phyloP scores from a whole-genome alignment of 306 rosid genomes.

The Rosa multiflora region DNA sequence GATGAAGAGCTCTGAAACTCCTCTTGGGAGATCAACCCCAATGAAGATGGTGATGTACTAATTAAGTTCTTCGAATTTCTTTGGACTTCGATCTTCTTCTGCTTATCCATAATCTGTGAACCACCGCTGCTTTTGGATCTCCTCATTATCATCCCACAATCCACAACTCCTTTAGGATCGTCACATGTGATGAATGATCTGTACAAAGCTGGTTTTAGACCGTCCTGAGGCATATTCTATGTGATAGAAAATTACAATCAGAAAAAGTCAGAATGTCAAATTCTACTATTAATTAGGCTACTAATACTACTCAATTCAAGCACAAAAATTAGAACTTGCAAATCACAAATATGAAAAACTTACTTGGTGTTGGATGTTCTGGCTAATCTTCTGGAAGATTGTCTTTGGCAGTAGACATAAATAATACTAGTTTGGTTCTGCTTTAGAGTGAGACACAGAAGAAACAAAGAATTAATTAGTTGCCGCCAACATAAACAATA shows the following conservation, averaged over 20 bases:
- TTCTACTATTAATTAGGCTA: conserved; percentile 7
- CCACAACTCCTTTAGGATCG: conserved; percentile 89
- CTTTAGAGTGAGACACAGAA: conserved; percentile 26
- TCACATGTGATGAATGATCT: conserved; percentile 82
- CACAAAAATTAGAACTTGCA: conserved; percentile 12
- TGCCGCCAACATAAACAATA: conserved; percentile 24
- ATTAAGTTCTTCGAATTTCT: conserved; percentile 39
- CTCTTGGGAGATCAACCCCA: conserved; percentile 37
- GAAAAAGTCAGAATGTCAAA: conserved; percentile 40
- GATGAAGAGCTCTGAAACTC: conserved; percentile 29
- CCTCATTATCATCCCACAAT: conserved; percentile 57
- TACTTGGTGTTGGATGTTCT: conserved; percentile 34
- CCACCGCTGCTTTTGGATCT: conserved; percentile 42
- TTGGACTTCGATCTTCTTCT: conserved; percentile 42
- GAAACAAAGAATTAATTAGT: conserved; percentile 47
- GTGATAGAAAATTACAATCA: conserved; percentile 31
- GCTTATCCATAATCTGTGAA: conserved; percentile 52
- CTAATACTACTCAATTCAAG: conserved; percentile 5
- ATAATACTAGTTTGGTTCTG: conserved; percentile 37
- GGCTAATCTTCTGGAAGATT: conserved; percentile 31
- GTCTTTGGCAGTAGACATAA: conserved; percentile 51
- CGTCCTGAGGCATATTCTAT: conserved; percentile 60
- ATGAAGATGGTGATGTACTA: conserved; percentile 12
- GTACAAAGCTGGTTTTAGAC: conserved; percentile 56
- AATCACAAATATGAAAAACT: conserved; percentile 31